Conservation (phyloP, 306 rosid species). For the Castanopsis chinensis region DNA sequence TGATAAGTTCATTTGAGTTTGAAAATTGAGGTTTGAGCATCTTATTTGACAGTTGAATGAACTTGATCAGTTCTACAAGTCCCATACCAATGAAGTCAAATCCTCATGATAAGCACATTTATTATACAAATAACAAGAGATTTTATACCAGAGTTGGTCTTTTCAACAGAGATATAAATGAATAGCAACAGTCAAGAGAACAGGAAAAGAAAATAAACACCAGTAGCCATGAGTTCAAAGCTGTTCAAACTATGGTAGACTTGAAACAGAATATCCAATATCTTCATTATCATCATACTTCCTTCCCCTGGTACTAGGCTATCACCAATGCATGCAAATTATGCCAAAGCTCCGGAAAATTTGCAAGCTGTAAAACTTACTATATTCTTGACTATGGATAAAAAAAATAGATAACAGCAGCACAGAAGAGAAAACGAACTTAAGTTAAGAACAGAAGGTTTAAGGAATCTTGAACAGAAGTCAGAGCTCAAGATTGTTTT, state of each 20-base stretch:
- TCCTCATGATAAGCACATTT: not conserved
- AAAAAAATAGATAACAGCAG: too few species aligned
- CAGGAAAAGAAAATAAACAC: not conserved
- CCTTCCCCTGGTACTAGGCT: too few species aligned
- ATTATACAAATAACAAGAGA: not conserved
- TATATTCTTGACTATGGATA: too few species aligned
- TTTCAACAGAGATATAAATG: not conserved
- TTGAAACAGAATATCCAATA: too few species aligned
- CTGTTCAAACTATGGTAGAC: not conserved
- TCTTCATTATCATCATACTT: too few species aligned
- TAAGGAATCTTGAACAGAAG: too few species aligned
- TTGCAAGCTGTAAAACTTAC: too few species aligned
- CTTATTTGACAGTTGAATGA: not conserved
- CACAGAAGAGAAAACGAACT: too few species aligned
- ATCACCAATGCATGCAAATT: not conserved
- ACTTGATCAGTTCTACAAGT: not conserved
- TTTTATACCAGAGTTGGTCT: not conserved
- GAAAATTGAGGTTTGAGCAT: not conserved
- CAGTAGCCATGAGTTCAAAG: not conserved
- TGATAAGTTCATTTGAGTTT: not conserved
- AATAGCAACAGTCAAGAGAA: not conserved
- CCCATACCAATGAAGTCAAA: not conserved
- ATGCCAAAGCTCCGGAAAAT: not conserved
- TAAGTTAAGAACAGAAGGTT: too few species aligned
- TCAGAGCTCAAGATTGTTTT: too few species aligned